Percentiles rank a stretch among this genome's conserved stretches.
phyloP scores from a whole-genome alignment of 306 rosid genomes.

The Prinsepia uniflora region DNA sequence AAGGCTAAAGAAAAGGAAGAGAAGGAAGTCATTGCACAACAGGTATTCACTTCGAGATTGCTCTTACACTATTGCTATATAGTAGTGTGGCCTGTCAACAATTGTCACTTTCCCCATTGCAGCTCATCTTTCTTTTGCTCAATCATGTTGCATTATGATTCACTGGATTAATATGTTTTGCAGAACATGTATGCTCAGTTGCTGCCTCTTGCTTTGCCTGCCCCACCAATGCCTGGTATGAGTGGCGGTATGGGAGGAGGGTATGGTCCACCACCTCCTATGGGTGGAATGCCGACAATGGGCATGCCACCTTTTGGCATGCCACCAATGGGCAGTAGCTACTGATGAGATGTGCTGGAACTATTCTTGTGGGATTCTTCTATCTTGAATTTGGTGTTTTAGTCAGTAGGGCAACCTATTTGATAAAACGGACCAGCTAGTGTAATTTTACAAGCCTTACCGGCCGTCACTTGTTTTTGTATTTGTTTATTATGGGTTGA shows the following conservation, averaged over 20 bases:
- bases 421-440: conserved; percentile 26
- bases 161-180: conserved; percentile 25
- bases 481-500: conserved; percentile 41
- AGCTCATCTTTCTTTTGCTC: conserved; percentile 4
- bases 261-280: conserved; percentile 67
- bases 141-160: background rate
- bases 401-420: conserved; percentile 31
- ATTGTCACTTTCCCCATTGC: background rate
- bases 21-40: conserved; percentile 86
- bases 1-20: conserved; percentile 84
- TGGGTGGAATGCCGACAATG: conserved; percentile 93
- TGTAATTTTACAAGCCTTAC: conserved; percentile 36
- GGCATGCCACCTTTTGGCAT: conserved; percentile 88
- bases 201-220: conserved; percentile 97
- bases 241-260: conserved; percentile 94
- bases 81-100: background rate
- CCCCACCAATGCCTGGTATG: conserved; percentile 96
- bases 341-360: conserved; percentile 46
- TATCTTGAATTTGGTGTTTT: conserved; percentile 16
- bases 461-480: conserved; percentile 37
- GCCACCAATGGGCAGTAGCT: conserved; percentile 97
- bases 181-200: conserved; percentile 99
- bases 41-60: conserved; percentile 46
- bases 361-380: background rate
- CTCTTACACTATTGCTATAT: background rate